Evolutionary conservation across 345 rosid species (phyloP), one percentile per base, ranked within the genome.

Genomic region (Gossypium australe): DNA sequence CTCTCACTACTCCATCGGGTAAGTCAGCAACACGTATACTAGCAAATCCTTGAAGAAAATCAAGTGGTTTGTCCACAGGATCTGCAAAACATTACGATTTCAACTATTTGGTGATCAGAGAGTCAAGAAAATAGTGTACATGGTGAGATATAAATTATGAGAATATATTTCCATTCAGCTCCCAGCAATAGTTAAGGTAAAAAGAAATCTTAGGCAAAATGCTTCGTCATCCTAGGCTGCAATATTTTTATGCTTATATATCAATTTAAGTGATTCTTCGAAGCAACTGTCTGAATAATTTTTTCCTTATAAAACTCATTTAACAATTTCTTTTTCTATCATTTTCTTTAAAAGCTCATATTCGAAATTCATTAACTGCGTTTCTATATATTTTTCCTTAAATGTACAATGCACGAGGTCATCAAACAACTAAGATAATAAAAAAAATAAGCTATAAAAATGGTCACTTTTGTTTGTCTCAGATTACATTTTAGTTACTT

Each of bases 21-120:
- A 86, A 1, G 58, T 86, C 90, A n/a, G 0, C 2, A 1, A 17
- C 71, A 1, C 78, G 80, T 18, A 86, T 59, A 17, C 75, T 56
- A 3, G 84, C 70, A 38, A 84, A 80, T 10, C 85, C 89, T 7
- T 86, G 80, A 17, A 87, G 73, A 65, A 81, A 80, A 18, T 85
- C 83, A 0, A 89, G 78, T 9, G 77, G 66, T 51, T 61, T 66
- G 14, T 76, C 86, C 29, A 14, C 62, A 11, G 70, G 13, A 25
- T 43, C 90, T 84, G 75, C 71, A 59, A 49, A 49, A 25, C 14
- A 4, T 59, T 59, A 59, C 25, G 17, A 25, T 12, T 11, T 25
- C 34, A 22, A 58, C 29, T 3, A 58, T 24, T 58, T 2, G 41
- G 41, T 34, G 41, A 34, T 34, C 41, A 4, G 41, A 22, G 10